Evolutionary conservation across 495 filamentous ascomycete species (phyloP).

Genomic region (Penicillium ucsense): DNA sequence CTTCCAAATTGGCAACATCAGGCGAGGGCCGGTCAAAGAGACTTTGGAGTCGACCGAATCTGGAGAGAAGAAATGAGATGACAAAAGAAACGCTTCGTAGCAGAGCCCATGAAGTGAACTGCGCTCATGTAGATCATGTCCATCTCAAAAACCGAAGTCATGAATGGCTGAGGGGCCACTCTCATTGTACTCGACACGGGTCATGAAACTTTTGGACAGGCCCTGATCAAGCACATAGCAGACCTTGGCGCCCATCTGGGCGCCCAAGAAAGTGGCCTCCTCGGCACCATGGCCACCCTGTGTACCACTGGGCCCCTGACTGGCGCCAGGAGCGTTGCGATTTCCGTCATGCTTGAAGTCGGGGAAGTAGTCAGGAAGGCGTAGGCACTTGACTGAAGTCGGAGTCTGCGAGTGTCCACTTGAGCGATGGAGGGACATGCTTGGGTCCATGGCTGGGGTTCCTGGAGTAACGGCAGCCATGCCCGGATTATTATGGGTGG

Average conservation of each 20-base stretch:
- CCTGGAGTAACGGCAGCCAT: conserved; percentile 22
- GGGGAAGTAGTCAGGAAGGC: conserved; percentile 77
- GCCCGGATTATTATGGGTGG: conserved; percentile 61
- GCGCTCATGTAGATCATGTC: neutral
- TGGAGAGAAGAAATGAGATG: too few relatives aligned
- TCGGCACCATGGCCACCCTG: conserved; percentile 40
- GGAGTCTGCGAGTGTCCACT: conserved; percentile 82
- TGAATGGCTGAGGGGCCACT: conserved; percentile 63
- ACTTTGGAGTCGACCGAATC: too few relatives aligned
- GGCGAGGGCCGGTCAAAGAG: too few relatives aligned
- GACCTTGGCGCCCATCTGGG: conserved; percentile 67
- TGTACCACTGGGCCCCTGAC: conserved; percentile 15
- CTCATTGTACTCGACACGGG: conserved; percentile 68
- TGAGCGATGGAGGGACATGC: conserved; percentile 42
- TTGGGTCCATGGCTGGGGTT: conserved; percentile 31
- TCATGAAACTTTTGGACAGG: conserved; percentile 61
- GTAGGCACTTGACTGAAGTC: conserved; percentile 68
- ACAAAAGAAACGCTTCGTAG: conserved; percentile 7
- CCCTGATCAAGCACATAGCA: conserved; percentile 66
- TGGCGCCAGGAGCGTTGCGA: conserved; percentile 29
- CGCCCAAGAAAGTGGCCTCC: conserved; percentile 71
- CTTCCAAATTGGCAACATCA: too few relatives aligned
- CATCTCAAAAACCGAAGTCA: conserved; percentile 30
- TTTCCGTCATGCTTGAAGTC: conserved; percentile 82
- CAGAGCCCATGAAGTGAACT: neutral